These are phyloP conservation scores for Arthrinium phaeospermum DNA, from an alignment of 2,329 filamentous ascomycete genomes.

Conservation along the genomic window DNA sequence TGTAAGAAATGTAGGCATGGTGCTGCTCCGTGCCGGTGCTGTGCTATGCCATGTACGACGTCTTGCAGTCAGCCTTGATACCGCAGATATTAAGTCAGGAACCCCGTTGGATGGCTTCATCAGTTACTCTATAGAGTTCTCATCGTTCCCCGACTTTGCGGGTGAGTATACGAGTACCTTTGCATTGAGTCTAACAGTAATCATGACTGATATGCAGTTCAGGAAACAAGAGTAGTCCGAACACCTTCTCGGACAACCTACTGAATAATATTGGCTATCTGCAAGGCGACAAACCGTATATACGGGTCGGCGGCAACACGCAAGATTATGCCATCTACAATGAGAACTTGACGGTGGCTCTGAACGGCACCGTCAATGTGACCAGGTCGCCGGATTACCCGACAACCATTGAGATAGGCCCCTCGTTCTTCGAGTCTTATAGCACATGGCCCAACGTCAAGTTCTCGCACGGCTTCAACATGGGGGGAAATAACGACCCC, in stretches of 20 bases:
- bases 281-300: slow-evolving; percentile 61
- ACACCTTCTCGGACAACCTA: slow-evolving; percentile 65
- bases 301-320: slow-evolving; percentile 70
- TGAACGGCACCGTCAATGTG: slow-evolving; percentile 58
- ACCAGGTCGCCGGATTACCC: slow-evolving; percentile 63
- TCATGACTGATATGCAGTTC: slow-evolving; percentile 18
- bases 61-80: background rate
- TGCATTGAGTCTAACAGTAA: slow-evolving; percentile 31
- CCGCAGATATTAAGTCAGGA: slow-evolving; percentile 28
- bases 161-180: slow-evolving; percentile 27
- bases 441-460: slow-evolving; percentile 59
- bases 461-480: slow-evolving; percentile 68
- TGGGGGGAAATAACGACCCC: slow-evolving; percentile 55
- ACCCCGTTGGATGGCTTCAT: slow-evolving; percentile 47
- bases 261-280: slow-evolving; percentile 61
- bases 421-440: slow-evolving; percentile 68
- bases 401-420: slow-evolving; percentile 64
- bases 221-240: slow-evolving; percentile 54
- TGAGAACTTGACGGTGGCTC: slow-evolving; percentile 52
- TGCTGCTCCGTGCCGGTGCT: background rate
- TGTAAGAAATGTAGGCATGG: background rate
- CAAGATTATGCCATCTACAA: slow-evolving; percentile 70
- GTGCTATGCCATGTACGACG: background rate
- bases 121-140: slow-evolving; percentile 48
- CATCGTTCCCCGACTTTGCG: slow-evolving; percentile 46